Conservation (phyloP, 495 filamentous ascomycete genomes). For the Talaromyces trachyspermus region DNA sequence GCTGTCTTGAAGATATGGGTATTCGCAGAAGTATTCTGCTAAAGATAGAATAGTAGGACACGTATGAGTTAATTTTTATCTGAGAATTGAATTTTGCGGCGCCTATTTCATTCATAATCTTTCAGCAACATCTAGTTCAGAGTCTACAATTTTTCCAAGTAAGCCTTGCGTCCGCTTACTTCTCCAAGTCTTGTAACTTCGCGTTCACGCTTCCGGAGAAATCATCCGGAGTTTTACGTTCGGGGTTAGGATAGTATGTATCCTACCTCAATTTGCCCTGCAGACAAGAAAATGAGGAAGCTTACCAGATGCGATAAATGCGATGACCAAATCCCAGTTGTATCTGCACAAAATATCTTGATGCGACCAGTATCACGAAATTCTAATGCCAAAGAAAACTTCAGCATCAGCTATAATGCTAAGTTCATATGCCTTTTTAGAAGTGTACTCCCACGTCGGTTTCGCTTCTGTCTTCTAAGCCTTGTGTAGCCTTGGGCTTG, state of each 20-base stretch:
- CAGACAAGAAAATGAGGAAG: background rate
- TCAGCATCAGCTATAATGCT: constrained; percentile 1
- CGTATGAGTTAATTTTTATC: too few relatives aligned
- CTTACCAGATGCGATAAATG: background rate
- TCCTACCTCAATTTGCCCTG: background rate
- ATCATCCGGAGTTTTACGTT: background rate
- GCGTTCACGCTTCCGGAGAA: background rate
- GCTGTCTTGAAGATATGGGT: background rate
- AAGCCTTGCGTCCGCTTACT: too few relatives aligned
- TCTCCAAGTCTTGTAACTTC: background rate
- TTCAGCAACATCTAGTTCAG: too few relatives aligned
- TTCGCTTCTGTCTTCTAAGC: too few relatives aligned
- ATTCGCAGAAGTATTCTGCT: background rate
- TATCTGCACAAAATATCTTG: background rate
- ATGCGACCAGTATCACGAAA: constrained; percentile 1
- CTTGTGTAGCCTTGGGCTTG: too few relatives aligned
- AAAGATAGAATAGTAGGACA: too few relatives aligned
- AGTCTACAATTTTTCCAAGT: too few relatives aligned
- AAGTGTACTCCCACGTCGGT: background rate
- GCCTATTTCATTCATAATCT: too few relatives aligned
- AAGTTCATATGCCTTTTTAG: constrained; percentile 3
- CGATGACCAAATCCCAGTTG: background rate
- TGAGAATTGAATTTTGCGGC: too few relatives aligned
- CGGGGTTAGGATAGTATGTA: background rate
- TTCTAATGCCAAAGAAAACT: constrained; percentile 2